Conservation (phyloP, 805 yeast genomes). For the Maudiozyma saulgeensis region DNA sequence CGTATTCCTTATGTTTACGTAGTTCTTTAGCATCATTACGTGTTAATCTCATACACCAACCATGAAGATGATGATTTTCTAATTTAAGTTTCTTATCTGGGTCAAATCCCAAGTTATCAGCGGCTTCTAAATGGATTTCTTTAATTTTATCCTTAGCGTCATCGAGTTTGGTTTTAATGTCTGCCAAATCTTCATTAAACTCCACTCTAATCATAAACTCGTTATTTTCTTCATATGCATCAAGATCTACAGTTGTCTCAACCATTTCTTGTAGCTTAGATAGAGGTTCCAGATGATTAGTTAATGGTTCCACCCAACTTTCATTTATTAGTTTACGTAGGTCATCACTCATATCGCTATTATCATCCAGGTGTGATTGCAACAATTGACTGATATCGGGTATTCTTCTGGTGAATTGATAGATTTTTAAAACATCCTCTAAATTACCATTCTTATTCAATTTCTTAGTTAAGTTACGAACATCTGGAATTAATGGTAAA, state of each 20-base stretch:
- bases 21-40: conserved; percentile 78
- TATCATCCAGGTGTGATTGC: conserved; percentile 32
- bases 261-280: conserved; percentile 72
- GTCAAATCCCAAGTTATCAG: conserved; percentile 71
- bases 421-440: conserved; percentile 84
- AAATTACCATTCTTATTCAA: conserved; percentile 50
- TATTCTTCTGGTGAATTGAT: conserved; percentile 63
- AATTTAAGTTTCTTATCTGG: conserved; percentile 80
- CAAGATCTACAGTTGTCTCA: conserved; percentile 84
- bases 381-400: conserved; percentile 59
- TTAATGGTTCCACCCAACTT: conserved; percentile 53
- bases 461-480: conserved; percentile 65
- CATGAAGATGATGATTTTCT: conserved; percentile 79
- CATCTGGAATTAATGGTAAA: conserved; percentile 70
- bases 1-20: conserved; percentile 47
- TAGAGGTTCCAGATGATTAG: conserved; percentile 41
- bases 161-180: conserved; percentile 50
- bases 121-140: conserved; percentile 51
- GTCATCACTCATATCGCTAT: conserved; percentile 5
- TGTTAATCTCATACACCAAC: conserved; percentile 92
- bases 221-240: conserved; percentile 62
- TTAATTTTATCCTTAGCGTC: conserved; percentile 45
- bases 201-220: conserved; percentile 84
- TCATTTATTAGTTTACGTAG: conserved; percentile 33
- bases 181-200: conserved; percentile 68